A percentile compares a stretch with the other conserved stretches of the same genome.
Conservation (phyloP, 371 early-diverging fungal species). For the Actinomucor elegans region DNA sequence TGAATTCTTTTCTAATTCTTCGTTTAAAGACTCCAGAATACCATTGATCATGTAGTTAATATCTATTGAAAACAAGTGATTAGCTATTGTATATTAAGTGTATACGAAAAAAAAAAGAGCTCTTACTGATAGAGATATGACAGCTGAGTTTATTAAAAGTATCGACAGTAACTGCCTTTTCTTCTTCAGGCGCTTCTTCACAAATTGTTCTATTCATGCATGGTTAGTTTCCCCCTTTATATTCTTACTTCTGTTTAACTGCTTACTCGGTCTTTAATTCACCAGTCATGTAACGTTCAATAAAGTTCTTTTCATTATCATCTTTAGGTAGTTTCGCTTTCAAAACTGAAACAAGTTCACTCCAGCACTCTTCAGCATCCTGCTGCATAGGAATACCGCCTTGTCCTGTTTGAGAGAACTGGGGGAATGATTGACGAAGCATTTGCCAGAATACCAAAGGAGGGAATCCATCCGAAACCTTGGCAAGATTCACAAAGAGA, state of each 20-base stretch:
- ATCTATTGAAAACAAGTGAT: conserved; percentile 30
- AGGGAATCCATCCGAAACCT: conserved; percentile 70
- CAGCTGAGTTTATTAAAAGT: conserved; percentile 82
- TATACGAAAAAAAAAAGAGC: no score
- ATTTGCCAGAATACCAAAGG: conserved; percentile 83
- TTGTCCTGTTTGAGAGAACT: conserved; percentile 79
- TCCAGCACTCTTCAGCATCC: conserved; percentile 99
- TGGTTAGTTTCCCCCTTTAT: no score
- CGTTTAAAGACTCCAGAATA: conserved; percentile 64
- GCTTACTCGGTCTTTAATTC: conserved; percentile 57
- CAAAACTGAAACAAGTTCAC: conserved; percentile 65
- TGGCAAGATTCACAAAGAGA: conserved; percentile 70
- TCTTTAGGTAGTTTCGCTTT: conserved; percentile 66
- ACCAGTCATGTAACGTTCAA: conserved; percentile 87
- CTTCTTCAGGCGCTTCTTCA: conserved; percentile 82
- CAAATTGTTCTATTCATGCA: conserved; percentile 59
- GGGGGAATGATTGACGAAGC: conserved; percentile 81
- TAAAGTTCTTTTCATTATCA: conserved; percentile 56
- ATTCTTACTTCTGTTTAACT: no score
- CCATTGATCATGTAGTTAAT: conserved; percentile 74
- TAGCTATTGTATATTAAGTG: no score
- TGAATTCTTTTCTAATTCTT: conserved; percentile 90
- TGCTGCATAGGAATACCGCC: conserved; percentile 84
- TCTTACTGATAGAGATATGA: conserved; percentile 74
- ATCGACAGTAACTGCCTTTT: conserved; percentile 58